phyloP scores from a whole-genome alignment of 331 rosid species.

The Acacia concinna region DNA sequence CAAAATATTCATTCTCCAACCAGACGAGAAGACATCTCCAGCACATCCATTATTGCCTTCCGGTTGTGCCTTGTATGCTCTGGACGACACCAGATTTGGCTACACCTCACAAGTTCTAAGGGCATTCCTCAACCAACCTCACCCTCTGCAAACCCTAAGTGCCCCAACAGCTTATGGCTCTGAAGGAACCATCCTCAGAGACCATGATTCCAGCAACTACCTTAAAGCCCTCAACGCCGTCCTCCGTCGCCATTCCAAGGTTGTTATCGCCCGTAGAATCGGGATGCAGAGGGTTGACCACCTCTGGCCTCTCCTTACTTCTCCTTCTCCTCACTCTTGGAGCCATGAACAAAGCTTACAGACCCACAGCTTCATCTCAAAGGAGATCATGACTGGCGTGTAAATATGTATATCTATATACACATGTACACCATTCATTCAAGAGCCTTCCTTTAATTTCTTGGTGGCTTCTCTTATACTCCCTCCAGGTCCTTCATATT shows the following conservation, averaged over 20 bases:
- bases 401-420: not conserved
- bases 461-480: not conserved
- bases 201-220: slow-evolving; percentile 75
- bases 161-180: slow-evolving; percentile 72
- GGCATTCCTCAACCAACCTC: slow-evolving; percentile 59
- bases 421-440: not conserved
- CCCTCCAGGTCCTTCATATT: too few relatives aligned
- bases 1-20: slow-evolving; percentile 62
- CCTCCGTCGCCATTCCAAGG: slow-evolving; percentile 42
- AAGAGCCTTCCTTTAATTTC: not conserved
- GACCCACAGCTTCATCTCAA: not conserved
- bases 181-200: slow-evolving; percentile 61
- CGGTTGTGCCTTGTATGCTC: slow-evolving; percentile 48
- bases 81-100: slow-evolving; percentile 46
- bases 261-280: slow-evolving; percentile 23
- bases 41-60: slow-evolving; percentile 60
- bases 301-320: slow-evolving; percentile 52
- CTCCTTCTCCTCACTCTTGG: slow-evolving; percentile 60
- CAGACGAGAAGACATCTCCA: slow-evolving; percentile 59
- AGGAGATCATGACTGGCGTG: slow-evolving; percentile 3
- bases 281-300: slow-evolving; percentile 32
- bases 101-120: slow-evolving; percentile 40
- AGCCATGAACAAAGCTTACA: slow-evolving; percentile 36
- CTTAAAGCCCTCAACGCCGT: slow-evolving; percentile 55
- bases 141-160: slow-evolving; percentile 65